Conservation (phyloP, 257 asterid genomes). For the Ajuga chamaepitys region DNA sequence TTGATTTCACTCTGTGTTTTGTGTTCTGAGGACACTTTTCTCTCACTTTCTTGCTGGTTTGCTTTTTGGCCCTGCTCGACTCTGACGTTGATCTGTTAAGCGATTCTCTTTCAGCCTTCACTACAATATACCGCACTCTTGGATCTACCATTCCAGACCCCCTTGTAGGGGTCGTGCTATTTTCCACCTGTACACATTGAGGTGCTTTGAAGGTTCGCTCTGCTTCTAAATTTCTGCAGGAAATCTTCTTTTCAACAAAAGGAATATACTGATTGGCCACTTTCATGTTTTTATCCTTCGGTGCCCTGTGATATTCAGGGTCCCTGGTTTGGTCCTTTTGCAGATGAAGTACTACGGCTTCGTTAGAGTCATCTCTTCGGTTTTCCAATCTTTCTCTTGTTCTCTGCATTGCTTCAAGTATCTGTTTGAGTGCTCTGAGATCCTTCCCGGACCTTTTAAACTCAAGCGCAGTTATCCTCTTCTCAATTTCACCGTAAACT, state of each 20-base stretch:
- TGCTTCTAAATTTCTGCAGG: constrained; percentile 16
- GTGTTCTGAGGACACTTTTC: constrained; percentile 28
- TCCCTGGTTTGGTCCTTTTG: constrained; percentile 17
- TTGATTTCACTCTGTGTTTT: constrained; percentile 24
- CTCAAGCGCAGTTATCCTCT: constrained; percentile 63
- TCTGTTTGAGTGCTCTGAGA: constrained; percentile 88
- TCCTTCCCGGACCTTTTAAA: constrained; percentile 69
- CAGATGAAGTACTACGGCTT: constrained; percentile 21
- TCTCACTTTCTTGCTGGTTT: constrained; percentile 21
- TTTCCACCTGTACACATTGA: constrained; percentile 27
- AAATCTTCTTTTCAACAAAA: constrained; percentile 23
- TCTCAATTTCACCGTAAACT: constrained; percentile 78
- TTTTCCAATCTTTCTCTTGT: constrained; percentile 43
- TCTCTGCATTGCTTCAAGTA: constrained; percentile 77
- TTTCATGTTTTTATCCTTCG: constrained; percentile 23
- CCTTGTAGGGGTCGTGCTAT: constrained; percentile 25
- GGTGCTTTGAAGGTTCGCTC: constrained; percentile 2
- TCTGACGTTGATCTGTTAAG: constrained; percentile 26
- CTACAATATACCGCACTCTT: constrained; percentile 33
- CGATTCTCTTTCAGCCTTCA: constrained; percentile 23
- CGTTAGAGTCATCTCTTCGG: constrained; percentile 25
- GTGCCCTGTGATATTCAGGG: constrained; percentile 26
- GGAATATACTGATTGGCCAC: constrained; percentile 15
- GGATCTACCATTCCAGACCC: constrained; percentile 34
- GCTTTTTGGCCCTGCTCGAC: constrained; percentile 25